phyloP scores from a whole-genome alignment of 2,329 filamentous ascomycete species.

The Alternaria viburni region DNA sequence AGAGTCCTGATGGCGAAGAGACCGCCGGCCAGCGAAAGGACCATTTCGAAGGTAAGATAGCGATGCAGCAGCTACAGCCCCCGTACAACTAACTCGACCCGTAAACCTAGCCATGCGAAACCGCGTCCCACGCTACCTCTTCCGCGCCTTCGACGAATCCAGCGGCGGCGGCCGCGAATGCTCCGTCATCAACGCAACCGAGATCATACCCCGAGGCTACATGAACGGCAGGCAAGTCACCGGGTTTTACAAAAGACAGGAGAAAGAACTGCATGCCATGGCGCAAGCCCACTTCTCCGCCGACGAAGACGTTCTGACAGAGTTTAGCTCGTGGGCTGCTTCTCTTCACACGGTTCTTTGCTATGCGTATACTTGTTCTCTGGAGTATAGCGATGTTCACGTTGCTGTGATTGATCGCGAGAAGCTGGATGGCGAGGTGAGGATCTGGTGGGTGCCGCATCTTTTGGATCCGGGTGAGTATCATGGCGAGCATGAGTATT shows the following conservation, averaged over 20 bases:
- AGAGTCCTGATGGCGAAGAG: no score
- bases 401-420: background rate
- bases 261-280: background rate
- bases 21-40: no score
- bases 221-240: background rate
- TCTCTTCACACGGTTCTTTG: background rate
- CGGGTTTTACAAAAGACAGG: background rate
- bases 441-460: background rate
- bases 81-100: no score
- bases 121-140: no score
- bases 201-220: background rate
- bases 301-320: background rate
- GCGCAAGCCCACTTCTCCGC: accelerated
- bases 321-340: background rate
- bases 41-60: no score
- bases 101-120: no score
- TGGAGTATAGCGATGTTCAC: background rate
- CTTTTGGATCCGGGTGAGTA: background rate
- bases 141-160: no score
- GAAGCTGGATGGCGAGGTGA: background rate
- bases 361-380: background rate
- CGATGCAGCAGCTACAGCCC: no score
- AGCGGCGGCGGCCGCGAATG: background rate
- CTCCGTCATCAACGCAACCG: background rate
- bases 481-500: background rate